These are phyloP conservation scores for Aspergillus sp. DNA, from an alignment of 2,329 filamentous ascomycete genomes.

Conservation along the genomic window DNA sequence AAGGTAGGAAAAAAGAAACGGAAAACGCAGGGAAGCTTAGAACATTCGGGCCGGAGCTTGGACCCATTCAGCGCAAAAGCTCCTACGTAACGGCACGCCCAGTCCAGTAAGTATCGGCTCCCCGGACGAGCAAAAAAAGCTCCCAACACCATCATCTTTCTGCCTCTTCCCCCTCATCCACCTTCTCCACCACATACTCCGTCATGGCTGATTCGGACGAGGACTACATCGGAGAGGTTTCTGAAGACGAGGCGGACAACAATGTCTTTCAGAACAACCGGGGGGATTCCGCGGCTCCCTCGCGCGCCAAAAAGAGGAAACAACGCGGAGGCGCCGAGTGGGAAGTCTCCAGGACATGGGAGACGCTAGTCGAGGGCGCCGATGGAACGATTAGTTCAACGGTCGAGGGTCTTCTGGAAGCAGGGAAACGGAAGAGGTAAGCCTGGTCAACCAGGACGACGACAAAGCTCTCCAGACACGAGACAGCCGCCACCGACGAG, in stretches of 20 bases:
- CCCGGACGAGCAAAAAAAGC: background rate
- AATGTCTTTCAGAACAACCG: conserved; percentile 29
- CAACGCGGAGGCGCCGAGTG: conserved; percentile 42
- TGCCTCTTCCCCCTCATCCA: background rate
- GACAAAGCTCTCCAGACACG: background rate
- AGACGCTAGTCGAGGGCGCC: conserved; percentile 72
- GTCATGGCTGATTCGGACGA: conserved; percentile 51
- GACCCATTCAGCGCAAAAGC: background rate
- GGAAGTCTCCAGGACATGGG: conserved; percentile 55
- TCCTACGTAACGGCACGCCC: too few relatives aligned
- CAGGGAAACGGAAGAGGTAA: conserved; percentile 73
- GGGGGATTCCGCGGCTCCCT: conserved; percentile 24
- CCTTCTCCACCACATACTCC: background rate
- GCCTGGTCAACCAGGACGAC: conserved; percentile 10
- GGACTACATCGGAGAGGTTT: conserved; percentile 52
- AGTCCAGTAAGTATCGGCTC: too few relatives aligned
- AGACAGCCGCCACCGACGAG: background rate
- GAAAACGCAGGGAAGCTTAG: background rate
- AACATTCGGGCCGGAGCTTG: conserved; percentile 6
- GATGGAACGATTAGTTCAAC: conserved; percentile 73
- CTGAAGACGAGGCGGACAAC: conserved; percentile 45
- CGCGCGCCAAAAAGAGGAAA: conserved; percentile 38
- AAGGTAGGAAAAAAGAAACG: background rate
- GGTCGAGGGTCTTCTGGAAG: conserved; percentile 73
- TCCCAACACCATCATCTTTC: background rate